A percentile compares a stretch with the other conserved stretches of the same genome.
Conservation (phyloP, 768 basidiomycete genomes). For the Collybia sp. region DNA sequence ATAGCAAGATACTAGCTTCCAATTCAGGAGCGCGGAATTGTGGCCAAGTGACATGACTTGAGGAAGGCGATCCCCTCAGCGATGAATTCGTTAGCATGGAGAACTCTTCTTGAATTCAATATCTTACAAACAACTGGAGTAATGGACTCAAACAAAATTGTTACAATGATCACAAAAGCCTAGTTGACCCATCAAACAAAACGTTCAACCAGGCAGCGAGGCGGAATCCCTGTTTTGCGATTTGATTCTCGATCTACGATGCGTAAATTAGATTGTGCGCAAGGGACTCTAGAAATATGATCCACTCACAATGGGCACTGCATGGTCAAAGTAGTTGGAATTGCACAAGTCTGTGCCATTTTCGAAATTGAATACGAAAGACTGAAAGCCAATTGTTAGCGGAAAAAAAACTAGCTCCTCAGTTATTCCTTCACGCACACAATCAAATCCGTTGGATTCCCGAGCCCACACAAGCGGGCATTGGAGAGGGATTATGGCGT, state of each 20-base stretch:
- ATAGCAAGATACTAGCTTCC: no score
- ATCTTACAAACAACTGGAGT: no score
- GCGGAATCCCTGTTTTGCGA: constrained; percentile 43
- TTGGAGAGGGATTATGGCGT: constrained; percentile 29
- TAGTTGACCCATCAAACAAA: constrained; percentile 36
- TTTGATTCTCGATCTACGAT: constrained; percentile 36
- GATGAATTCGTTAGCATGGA: no score
- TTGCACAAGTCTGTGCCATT: constrained; percentile 40
- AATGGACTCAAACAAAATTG: no score
- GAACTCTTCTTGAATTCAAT: no score
- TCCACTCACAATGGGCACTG: constrained; percentile 29
- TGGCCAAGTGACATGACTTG: no score
- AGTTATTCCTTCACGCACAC: constrained; percentile 20
- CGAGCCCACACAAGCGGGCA: constrained; percentile 47
- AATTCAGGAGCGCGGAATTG: no score
- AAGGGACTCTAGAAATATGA: background rate
- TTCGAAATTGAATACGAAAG: constrained; percentile 37
- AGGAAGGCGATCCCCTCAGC: no score
- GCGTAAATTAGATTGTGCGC: background rate
- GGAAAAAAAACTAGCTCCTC: background rate
- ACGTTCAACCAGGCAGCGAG: constrained; percentile 49
- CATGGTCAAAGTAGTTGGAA: constrained; percentile 28
- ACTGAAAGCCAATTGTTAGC: constrained; percentile 15
- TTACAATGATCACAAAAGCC: constrained; percentile 23
- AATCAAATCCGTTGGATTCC: constrained; percentile 41